Percentiles rank a stretch among this genome's conserved stretches.
Evolutionary conservation across 139 green algal genomes (phyloP).

Genomic region (Ettlia oleoabundans): DNA sequence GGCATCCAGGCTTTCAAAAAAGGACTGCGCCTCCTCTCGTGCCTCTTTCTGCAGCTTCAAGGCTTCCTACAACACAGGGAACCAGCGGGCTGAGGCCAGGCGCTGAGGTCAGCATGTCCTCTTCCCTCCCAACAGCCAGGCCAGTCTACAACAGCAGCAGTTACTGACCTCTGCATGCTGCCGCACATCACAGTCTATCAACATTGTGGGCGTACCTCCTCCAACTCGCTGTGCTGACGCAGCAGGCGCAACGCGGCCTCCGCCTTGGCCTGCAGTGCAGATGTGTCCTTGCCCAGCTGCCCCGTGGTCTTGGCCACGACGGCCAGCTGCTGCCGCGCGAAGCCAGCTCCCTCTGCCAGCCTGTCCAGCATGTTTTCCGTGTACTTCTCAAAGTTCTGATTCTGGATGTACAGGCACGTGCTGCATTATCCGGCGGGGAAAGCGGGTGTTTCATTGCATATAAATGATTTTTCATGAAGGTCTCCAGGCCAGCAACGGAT

Average conservation of each 20-base stretch:
- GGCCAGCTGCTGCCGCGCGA: constrained; percentile 30
- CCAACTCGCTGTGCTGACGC: constrained; percentile 11
- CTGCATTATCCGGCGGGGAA: too few relatives aligned
- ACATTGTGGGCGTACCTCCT: too few relatives aligned
- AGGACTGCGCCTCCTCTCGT: constrained; percentile 2
- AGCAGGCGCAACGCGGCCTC: constrained; percentile 14
- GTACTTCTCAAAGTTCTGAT: constrained; percentile 56
- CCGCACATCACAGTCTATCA: too few relatives aligned
- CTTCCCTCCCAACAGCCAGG: background rate
- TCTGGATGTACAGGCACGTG: constrained; percentile 63
- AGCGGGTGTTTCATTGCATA: too few relatives aligned
- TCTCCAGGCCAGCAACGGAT: too few relatives aligned
- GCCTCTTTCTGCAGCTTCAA: constrained; percentile 2
- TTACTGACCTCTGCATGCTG: too few relatives aligned
- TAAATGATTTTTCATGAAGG: too few relatives aligned
- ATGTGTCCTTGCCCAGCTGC: background rate
- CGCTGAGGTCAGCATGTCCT: background rate
- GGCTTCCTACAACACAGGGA: constrained; percentile 10
- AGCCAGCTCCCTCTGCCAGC: constrained; percentile 35
- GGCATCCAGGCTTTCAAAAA: constrained; percentile 24
- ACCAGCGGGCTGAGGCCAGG: background rate
- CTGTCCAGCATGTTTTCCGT: constrained; percentile 55
- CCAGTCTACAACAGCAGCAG: too few relatives aligned
- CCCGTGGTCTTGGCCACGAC: background rate
- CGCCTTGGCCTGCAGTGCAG: background rate